Base-by-base conservation (phyloP, 2,329 filamentous ascomycete species). In the Neonectria hederae region DNA sequence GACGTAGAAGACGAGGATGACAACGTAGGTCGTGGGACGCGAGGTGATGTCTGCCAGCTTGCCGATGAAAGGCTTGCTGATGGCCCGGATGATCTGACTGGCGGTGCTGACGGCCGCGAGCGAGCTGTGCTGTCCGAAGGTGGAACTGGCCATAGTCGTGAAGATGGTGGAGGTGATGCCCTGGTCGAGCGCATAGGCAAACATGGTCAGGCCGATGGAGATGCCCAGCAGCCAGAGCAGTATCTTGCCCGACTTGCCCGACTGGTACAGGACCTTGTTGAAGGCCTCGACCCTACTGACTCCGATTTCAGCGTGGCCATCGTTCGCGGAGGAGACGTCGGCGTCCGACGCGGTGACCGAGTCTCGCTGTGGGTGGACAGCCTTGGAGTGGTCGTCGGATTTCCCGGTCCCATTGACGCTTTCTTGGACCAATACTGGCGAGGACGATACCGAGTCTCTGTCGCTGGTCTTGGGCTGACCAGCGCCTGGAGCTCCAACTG, bases 211-310 rank as follows among this genome's bases (percentile, higher is more conserved):
- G n/a, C 76, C 74, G 59, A 80, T 76, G 28, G 76, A 79, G 48
- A 78, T 54, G 40, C 68, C 77, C 7, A 80, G 68, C 57, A 79
- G 67, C 76, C 76, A 79, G 32, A 79, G 76, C 56, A 78, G 42
- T 5, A 76, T 64, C 68, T 76, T 78, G 57, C 77, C 77, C 5
- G 69, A 72, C 49, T 61, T 72, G 52, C 78, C 78, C 1, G 78
- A 79, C 69, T 77, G 72, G 70, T 80, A 79, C 26, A 80, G 73
- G 2, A 78, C 77, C 71, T 77, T 78, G 74, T 79, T 80, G 69
- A 80, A 80, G 62, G 78, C 78, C 67, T 80, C 77, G 49, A 79
- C 77, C 24, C 69, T 73, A 58, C 72, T 75, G 19, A 80, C 78
- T 22, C 78, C 78, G 22, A 74, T 71, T 24, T 66, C 70, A 5